Evolutionary conservation across 192 early-diverging fungal genomes (phyloP), one percentile per base, ranked within the genome.

Genomic region (Coemansia sp.): DNA sequence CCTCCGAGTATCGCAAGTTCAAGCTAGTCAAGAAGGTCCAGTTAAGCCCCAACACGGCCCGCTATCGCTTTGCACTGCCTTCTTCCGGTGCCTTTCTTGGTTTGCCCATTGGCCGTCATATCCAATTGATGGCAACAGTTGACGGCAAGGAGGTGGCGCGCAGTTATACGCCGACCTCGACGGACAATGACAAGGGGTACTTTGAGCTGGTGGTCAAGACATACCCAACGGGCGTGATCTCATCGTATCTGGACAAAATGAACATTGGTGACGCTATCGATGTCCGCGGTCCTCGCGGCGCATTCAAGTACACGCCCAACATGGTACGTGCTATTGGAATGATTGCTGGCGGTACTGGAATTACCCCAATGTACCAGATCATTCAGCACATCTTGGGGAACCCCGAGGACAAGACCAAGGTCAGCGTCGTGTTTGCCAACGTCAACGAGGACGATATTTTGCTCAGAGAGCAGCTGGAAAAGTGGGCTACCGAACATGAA

Each of bases 281-380:
- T 30, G 88, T 93, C n/a, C 87, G 87, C 52, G 95, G 95, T 6
- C 95, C 95, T 9, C 94, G 95, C 83, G 95, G 95, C 24, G 84
- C 87, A 47, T 96, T 96, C 84, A 87, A 81, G 67, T 96, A 96
- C 84, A 84, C 75, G 20, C 87, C 94, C 49, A 94, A 95, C 72
- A 88, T 94, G 83, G 86, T 88, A 44, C 84, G 84, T 15, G 76
- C 75, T 9, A 77, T 98, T 16, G 94, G 94, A 61, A 96, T 98
- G 94, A 89, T 95, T 85, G 95, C 95, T 40, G 93, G 94, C 34
- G 95, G 95, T 60, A 94, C 95, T 53, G 95, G 91, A n/a, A 92
- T 98, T 68, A 95, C 96, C 1, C 96, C 96, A 55, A 98, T 98
- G 96, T 86, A 92, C 62, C 95, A 90, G 89, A 89, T 99, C 64